These are phyloP conservation scores for Choiromyces venosus DNA, from an alignment of 495 filamentous ascomycete genomes.

Conservation along the genomic window DNA sequence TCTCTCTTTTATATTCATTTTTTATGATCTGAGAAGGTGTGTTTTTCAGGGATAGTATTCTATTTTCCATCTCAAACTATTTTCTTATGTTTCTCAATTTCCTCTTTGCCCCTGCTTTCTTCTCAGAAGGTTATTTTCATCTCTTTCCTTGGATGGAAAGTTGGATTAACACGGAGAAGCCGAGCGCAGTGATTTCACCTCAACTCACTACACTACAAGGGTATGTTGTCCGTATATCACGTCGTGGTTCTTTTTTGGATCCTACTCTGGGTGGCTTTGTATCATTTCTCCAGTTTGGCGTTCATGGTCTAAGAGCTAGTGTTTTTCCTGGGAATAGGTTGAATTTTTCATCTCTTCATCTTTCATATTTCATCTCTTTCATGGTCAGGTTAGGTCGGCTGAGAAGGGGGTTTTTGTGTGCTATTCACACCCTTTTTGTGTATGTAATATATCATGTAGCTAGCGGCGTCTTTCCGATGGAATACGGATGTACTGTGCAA, in stretches of 20 bases:
- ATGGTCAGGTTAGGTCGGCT: neutral
- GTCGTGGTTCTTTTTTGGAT: slow-evolving; percentile 1
- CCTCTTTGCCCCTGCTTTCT: neutral
- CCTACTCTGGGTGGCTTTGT: neutral
- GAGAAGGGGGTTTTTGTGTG: neutral
- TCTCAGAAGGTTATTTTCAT: neutral
- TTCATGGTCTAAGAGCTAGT: slow-evolving; percentile 1
- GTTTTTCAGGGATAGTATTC: neutral
- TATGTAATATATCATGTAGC: slow-evolving; percentile 2
- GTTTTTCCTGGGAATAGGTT: neutral
- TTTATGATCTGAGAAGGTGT: neutral
- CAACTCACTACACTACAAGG: neutral
- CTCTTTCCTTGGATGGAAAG: neutral
- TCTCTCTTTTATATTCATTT: neutral
- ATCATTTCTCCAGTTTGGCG: slow-evolving; percentile 1
- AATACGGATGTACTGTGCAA: neutral
- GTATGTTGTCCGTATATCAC: neutral
- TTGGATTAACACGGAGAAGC: neutral
- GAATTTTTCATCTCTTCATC: neutral
- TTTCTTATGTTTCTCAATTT: neutral
- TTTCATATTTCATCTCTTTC: neutral
- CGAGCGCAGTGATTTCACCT: neutral
- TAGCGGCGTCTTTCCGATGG: neutral
- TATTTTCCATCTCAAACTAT: neutral
- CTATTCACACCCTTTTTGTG: neutral